Percentiles rank a stretch among this genome's conserved stretches.
phyloP scores from a whole-genome alignment of 331 rosid species.

The Ulmus americana region DNA sequence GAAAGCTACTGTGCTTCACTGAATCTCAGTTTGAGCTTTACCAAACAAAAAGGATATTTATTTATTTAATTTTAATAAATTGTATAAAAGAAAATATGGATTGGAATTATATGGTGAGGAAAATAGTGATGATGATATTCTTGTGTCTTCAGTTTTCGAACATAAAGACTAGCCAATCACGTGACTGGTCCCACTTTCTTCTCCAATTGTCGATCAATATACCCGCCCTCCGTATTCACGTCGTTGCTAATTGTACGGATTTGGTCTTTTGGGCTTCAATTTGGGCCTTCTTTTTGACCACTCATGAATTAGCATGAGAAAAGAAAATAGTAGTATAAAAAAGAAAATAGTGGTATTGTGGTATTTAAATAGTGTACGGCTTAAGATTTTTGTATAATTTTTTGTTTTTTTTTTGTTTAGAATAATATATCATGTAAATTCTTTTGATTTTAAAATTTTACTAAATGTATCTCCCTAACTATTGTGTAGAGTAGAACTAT shows the following conservation, averaged over 20 bases:
- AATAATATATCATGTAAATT: too few relatives aligned
- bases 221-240: neutral
- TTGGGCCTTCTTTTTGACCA: too few relatives aligned
- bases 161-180: constrained; percentile 2
- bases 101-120: neutral
- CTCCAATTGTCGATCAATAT: constrained; percentile 1
- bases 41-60: neutral
- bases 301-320: too few relatives aligned
- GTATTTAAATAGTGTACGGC: too few relatives aligned
- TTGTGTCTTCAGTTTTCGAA: neutral
- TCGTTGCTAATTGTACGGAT: constrained; percentile 2
- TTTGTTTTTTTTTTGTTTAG: too few relatives aligned
- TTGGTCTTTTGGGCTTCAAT: neutral
- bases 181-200: constrained; percentile 11
- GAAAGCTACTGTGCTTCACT: neutral
- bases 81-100: neutral
- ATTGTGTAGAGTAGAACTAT: too few relatives aligned
- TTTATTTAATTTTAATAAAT: neutral
- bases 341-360: too few relatives aligned
- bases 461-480: too few relatives aligned
- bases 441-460: too few relatives aligned
- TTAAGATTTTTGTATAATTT: too few relatives aligned
- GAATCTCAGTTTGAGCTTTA: constrained; percentile 9
- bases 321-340: too few relatives aligned
- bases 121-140: neutral